These are phyloP conservation scores for Tillandsia fasciculata DNA, from an alignment of 176 grass and related monocot species.

Conservation along the genomic window DNA sequence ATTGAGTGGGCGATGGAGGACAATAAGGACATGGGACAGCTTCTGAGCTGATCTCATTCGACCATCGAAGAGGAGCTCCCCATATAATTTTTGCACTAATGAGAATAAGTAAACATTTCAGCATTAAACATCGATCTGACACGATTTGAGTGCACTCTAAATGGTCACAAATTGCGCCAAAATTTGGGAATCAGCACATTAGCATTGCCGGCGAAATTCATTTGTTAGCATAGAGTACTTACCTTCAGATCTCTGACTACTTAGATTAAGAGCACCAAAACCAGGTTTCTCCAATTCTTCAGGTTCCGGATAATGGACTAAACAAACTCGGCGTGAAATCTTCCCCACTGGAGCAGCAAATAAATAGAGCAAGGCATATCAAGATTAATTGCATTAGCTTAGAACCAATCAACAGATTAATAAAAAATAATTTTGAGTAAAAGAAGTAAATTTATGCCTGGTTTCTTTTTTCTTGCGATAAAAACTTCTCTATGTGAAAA, in stretches of 20 bases:
- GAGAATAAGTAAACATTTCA: too few species aligned
- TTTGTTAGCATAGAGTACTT: slow-evolving; percentile 7
- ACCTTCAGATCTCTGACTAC: slow-evolving; percentile 53
- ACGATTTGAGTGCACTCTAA: neutral
- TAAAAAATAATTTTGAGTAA: neutral
- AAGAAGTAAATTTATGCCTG: neutral
- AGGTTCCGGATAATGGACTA: slow-evolving; percentile 63
- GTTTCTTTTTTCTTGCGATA: too few species aligned
- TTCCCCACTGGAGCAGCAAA: slow-evolving; percentile 49
- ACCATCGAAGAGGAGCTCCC: too few species aligned
- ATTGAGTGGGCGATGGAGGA: too few species aligned
- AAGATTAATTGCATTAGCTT: slow-evolving; percentile 18
- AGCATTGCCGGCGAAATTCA: neutral
- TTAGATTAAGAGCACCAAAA: slow-evolving; percentile 24
- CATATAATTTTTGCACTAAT: too few species aligned
- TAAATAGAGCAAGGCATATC: slow-evolving; percentile 14
- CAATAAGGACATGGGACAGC: too few species aligned
- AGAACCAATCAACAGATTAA: neutral
- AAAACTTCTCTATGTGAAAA: too few species aligned
- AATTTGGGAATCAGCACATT: slow-evolving; percentile 4
- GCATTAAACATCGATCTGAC: too few species aligned
- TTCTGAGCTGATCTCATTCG: too few species aligned
- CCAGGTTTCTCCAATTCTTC: slow-evolving; percentile 46
- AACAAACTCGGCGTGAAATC: slow-evolving; percentile 49
- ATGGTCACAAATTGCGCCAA: neutral